Conservation (phyloP, 305 asterid genomes). For the Nicotiana rustica region DNA sequence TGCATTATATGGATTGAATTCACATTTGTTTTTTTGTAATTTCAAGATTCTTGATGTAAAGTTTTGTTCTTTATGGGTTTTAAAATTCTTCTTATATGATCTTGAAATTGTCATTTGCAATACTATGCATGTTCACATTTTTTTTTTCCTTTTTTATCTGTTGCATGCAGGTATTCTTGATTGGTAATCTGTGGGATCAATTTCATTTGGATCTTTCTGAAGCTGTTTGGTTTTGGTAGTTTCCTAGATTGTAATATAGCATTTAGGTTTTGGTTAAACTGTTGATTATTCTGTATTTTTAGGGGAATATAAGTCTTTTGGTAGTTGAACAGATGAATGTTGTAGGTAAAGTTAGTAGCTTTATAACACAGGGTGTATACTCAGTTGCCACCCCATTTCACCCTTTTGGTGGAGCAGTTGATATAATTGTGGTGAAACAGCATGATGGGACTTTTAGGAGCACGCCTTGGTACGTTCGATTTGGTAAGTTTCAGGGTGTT, state of each 20-base stretch:
- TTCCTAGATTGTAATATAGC: slow-evolving; percentile 4
- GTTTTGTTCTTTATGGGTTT: slow-evolving; percentile 48
- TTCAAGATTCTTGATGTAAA: slow-evolving; percentile 40
- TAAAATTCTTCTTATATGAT: slow-evolving; percentile 39
- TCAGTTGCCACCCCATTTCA: slow-evolving; percentile 96
- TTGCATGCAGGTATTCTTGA: slow-evolving; percentile 66
- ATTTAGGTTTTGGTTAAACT: slow-evolving; percentile 9
- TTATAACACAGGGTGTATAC: slow-evolving; percentile 79
- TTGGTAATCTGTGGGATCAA: not conserved
- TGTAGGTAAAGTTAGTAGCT: slow-evolving; percentile 80
- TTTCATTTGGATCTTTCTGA: slow-evolving; percentile 28
- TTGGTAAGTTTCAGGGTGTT: slow-evolving; percentile 93
- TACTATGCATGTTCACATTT: slow-evolving; percentile 44
- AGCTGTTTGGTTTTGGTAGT: slow-evolving; percentile 21
- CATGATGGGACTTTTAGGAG: slow-evolving; percentile 79
- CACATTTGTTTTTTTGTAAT: slow-evolving; percentile 37
- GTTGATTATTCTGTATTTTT: slow-evolving; percentile 23
- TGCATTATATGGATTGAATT: slow-evolving; percentile 16
- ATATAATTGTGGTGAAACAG: slow-evolving; percentile 84
- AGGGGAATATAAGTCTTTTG: slow-evolving; percentile 38
- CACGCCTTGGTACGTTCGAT: slow-evolving; percentile 94
- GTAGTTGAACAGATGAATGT: slow-evolving; percentile 70
- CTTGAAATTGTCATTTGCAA: slow-evolving; percentile 37
- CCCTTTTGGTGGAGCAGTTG: slow-evolving; percentile 97
- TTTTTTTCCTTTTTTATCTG: slow-evolving; percentile 35